Evolutionary conservation across 148 eudicot species (phyloP).

Genomic region (Vaccinium darrowii): DNA sequence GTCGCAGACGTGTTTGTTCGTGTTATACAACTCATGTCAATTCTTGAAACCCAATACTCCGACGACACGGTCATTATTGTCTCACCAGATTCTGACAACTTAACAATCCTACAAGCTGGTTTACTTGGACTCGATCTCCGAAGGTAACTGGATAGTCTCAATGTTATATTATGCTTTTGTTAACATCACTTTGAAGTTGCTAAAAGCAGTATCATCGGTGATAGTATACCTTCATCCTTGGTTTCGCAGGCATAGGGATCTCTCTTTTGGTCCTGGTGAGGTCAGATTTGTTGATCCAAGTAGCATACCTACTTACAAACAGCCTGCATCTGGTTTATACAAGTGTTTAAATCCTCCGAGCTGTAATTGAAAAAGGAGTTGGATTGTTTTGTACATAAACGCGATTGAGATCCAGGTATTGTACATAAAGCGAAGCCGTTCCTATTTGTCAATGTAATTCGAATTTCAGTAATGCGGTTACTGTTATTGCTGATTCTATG

Average conservation of each 20-base stretch:
- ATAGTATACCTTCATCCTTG: not conserved
- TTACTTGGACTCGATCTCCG: constrained; percentile 84
- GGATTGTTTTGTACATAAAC: not conserved
- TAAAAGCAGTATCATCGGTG: not conserved
- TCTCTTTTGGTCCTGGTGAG: constrained; percentile 77
- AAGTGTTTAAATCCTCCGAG: constrained; percentile 91
- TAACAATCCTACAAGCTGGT: constrained; percentile 86
- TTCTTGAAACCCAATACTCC: constrained; percentile 92
- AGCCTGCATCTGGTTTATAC: constrained; percentile 71
- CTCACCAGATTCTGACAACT: constrained; percentile 95
- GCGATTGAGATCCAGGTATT: not conserved
- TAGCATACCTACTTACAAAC: constrained; percentile 77
- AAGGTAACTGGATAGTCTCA: constrained; percentile 42
- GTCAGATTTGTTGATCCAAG: constrained; percentile 76
- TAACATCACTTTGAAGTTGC: not conserved
- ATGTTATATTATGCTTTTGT: not conserved
- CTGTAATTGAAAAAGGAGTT: constrained; percentile 49
- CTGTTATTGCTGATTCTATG: not conserved
- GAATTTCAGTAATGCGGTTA: not conserved
- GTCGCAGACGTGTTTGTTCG: constrained; percentile 95
- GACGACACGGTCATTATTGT: constrained; percentile 85
- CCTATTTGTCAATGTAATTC: not conserved
- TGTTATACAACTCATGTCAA: constrained; percentile 96
- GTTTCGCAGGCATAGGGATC: constrained; percentile 76
- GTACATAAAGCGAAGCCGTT: not conserved